Conservation (phyloP, 225 moss, liverwort and hornwort genomes). For the Anthoceros angustus region DNA sequence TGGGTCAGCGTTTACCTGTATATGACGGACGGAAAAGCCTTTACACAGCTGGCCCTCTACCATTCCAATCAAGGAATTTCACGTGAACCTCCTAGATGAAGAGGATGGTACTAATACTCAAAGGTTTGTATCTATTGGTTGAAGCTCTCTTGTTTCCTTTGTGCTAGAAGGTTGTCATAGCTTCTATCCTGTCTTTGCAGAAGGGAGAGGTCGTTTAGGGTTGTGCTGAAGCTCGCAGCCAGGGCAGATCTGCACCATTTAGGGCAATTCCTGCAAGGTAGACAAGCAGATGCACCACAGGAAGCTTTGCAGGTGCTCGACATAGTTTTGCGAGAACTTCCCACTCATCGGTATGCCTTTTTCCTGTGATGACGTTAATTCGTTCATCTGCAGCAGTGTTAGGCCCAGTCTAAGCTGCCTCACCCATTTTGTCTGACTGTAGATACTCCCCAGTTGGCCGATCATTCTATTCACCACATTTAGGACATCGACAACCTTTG, state of each 20-base stretch:
- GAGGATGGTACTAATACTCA: slow-evolving; percentile 13
- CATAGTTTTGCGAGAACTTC: slow-evolving; percentile 80
- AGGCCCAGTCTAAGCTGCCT: background rate
- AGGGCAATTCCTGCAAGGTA: slow-evolving; percentile 77
- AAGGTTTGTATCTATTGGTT: too few species aligned
- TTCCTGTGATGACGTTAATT: background rate
- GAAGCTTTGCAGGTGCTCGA: slow-evolving; percentile 95
- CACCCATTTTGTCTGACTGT: background rate
- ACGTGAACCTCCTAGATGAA: slow-evolving; percentile 71
- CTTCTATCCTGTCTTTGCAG: slow-evolving; percentile 15
- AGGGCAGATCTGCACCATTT: slow-evolving; percentile 88
- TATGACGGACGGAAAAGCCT: slow-evolving; percentile 92
- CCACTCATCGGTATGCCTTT: slow-evolving; percentile 24
- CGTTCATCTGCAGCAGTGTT: too few species aligned
- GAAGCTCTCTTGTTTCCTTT: too few species aligned
- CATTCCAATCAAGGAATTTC: slow-evolving; percentile 78
- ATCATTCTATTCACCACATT: slow-evolving; percentile 84
- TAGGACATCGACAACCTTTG: slow-evolving; percentile 65
- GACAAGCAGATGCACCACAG: slow-evolving; percentile 93
- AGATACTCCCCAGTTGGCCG: slow-evolving; percentile 96
- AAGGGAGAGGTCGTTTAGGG: slow-evolving; percentile 73
- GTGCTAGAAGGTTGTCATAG: background rate
- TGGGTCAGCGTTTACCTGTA: slow-evolving; percentile 68
- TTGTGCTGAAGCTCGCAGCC: slow-evolving; percentile 89
- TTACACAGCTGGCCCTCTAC: slow-evolving; percentile 82